Conservation (phyloP, 495 filamentous ascomycete genomes). For the Hamigera avellanea region DNA sequence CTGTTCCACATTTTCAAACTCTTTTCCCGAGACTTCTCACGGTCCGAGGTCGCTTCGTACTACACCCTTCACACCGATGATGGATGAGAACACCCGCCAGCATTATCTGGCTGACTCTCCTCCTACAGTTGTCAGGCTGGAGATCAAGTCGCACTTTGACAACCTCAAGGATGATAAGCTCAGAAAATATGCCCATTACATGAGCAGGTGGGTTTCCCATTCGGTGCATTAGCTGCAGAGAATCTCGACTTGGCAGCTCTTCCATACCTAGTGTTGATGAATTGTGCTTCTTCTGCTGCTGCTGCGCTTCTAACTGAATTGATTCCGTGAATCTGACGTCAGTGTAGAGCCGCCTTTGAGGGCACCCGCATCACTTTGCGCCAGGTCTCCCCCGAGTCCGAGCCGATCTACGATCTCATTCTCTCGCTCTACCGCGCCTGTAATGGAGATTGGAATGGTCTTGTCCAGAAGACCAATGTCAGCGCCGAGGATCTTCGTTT, state of each 20-base stretch:
- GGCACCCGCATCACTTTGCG: slow-evolving; percentile 78
- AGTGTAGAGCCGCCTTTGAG: slow-evolving; percentile 65
- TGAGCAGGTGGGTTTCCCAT: slow-evolving; percentile 57
- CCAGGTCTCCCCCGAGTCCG: slow-evolving; percentile 83
- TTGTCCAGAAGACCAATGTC: slow-evolving; percentile 58
- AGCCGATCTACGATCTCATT: slow-evolving; percentile 86
- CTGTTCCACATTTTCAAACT: slow-evolving; percentile 7
- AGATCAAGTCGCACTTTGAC: slow-evolving; percentile 84
- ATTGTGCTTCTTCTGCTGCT: background rate
- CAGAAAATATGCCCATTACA: slow-evolving; percentile 77
- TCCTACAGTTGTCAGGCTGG: slow-evolving; percentile 71
- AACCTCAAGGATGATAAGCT: slow-evolving; percentile 61
- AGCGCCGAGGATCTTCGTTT: slow-evolving; percentile 55
- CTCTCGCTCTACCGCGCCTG: slow-evolving; percentile 61
- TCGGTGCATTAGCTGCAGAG: background rate
- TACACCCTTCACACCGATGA: slow-evolving; percentile 8
- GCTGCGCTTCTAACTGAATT: background rate
- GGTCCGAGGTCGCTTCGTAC: slow-evolving; percentile 4
- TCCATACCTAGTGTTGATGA: background rate
- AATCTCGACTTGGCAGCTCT: background rate
- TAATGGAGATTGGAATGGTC: slow-evolving; percentile 65
- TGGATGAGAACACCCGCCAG: slow-evolving; percentile 32
- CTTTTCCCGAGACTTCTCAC: slow-evolving; percentile 8
- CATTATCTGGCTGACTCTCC: slow-evolving; percentile 87
- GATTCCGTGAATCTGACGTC: slow-evolving; percentile 2